A percentile compares a stretch with the other conserved stretches of the same genome.
These are phyloP conservation scores for Pilaira anomala DNA, from an alignment of 192 early-diverging fungal genomes.

Conservation along the genomic window DNA sequence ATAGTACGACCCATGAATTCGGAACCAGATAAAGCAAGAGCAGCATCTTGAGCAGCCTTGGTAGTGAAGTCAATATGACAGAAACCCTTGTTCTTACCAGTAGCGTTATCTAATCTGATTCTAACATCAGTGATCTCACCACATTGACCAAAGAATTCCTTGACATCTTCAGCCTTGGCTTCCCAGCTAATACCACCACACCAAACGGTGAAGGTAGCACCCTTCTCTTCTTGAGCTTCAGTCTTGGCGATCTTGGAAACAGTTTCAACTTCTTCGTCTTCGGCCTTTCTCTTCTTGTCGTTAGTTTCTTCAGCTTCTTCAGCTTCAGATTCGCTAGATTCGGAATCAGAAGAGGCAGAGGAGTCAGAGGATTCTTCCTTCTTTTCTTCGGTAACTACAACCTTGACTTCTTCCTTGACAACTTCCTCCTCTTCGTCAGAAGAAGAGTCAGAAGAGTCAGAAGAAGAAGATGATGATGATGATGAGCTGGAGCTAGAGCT, in stretches of 20 bases:
- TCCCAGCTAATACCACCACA: slow-evolving; percentile 76
- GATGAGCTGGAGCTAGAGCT: no score
- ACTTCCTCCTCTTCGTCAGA: slow-evolving; percentile 11
- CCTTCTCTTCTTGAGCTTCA: slow-evolving; percentile 17
- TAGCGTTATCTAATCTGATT: slow-evolving; percentile 71
- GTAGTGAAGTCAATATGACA: slow-evolving; percentile 86
- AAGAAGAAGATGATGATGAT: no score
- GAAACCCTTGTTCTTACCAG: slow-evolving; percentile 78
- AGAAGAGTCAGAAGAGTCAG: slow-evolving; percentile 27
- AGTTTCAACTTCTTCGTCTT: slow-evolving; percentile 38
- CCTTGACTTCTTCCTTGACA: slow-evolving; percentile 16
- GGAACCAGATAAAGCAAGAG: slow-evolving; percentile 59
- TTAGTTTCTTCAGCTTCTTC: slow-evolving; percentile 40
- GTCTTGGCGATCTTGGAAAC: slow-evolving; percentile 27
- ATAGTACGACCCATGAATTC: slow-evolving; percentile 84
- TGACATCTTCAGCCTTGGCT: slow-evolving; percentile 62
- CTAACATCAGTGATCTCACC: slow-evolving; percentile 74
- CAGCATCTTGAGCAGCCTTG: slow-evolving; percentile 63
- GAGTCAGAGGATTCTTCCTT: not conserved
- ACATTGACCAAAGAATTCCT: slow-evolving; percentile 57
- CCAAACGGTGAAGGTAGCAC: slow-evolving; percentile 56
- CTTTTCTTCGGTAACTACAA: slow-evolving; percentile 15
- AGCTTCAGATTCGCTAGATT: slow-evolving; percentile 39
- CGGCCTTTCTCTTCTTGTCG: slow-evolving; percentile 38
- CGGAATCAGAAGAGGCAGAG: slow-evolving; percentile 22